Evolutionary conservation across 2,329 filamentous ascomycete genomes (phyloP), one percentile per base, ranked within the genome.

Genomic region (Cladosporium sp.): DNA sequence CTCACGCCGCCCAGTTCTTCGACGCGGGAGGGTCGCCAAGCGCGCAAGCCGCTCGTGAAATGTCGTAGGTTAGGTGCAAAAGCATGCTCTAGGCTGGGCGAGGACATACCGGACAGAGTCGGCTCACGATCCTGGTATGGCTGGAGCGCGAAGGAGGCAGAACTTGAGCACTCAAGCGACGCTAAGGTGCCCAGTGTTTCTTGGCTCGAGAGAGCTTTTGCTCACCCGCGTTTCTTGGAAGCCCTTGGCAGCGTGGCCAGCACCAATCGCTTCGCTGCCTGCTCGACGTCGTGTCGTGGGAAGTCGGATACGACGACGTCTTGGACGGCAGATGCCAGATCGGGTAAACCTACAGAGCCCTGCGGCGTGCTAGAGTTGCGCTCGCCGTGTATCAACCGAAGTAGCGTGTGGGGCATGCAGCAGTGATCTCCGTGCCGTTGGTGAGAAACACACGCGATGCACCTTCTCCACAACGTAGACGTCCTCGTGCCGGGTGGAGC

Each of bases 121-220:
- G 30, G 17, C 6, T 19, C 39, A 12, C 30, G 17, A 37, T 55
- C 52, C 52, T 45, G 52, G 39, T 25, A 45, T 47, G n/a, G 14
- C 30, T 28, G n/a, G 50, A 17, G 22, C 22, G 50, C 37, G 50
- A 39, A 28, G 50, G 52, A 22, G 11, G 30, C 7, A 14, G 28
- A n/a, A 37, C 49, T 19, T 17, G 28, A 15, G 49, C 30, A n/a
- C 49, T 19, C 47, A 56, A 56, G 54, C 54, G 54, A 56, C 54
- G 42, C 54, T 49, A 56, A 56, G 54, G 54, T 56, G 30, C 42
- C 52, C 39, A 45, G 30, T 25, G 25, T 25, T 25, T 25, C 19
- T 14, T 20, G 36, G 50, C 50, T 40, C 39, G 50, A 17, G 50
- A 15, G 30, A 30, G 30, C 30, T 9, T 34, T 17, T 36, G 49